Evolutionary conservation across 208 protist genomes (phyloP).

Genomic region (Acanthamoeba castellanii): DNA sequence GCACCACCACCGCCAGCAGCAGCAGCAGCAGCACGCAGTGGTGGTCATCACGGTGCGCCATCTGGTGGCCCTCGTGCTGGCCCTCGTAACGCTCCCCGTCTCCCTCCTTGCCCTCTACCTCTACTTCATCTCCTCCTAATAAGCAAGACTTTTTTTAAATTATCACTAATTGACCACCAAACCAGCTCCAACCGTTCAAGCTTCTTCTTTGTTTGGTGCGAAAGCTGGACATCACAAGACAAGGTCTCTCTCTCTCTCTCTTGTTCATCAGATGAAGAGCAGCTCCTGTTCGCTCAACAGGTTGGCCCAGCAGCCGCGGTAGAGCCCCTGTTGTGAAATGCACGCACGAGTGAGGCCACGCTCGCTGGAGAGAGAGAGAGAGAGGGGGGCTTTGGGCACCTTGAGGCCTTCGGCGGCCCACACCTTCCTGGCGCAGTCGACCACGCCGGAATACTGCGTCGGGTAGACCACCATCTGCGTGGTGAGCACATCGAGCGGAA

Average conservation of each 20-base stretch:
- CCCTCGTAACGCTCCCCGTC: background rate
- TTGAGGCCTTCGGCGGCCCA: background rate
- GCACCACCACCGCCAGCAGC: background rate
- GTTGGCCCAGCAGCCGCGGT: conserved; percentile 46
- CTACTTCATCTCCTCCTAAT: background rate
- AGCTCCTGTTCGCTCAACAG: conserved; percentile 61
- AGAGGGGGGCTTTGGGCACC: background rate
- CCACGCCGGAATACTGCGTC: background rate
- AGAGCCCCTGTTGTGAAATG: background rate
- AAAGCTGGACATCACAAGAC: too few species aligned
- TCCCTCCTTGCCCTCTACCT: background rate
- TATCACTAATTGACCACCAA: too few species aligned
- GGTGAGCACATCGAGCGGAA: conserved; percentile 35
- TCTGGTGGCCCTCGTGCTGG: background rate
- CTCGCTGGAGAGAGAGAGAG: background rate
- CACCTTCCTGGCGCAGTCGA: conserved; percentile 30
- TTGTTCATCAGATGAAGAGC: conserved; percentile 32
- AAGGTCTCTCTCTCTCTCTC: background rate
- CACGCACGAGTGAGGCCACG: background rate
- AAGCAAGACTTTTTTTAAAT: too few species aligned
- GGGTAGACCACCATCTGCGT: conserved; percentile 56
- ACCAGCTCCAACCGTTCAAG: too few species aligned
- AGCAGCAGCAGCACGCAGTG: background rate
- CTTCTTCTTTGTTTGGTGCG: too few species aligned
- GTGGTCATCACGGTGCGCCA: conserved; percentile 8